Evolutionary conservation across 352 stramenopile genomes (phyloP).

Genomic region (Hyaloperonospora brassicae): DNA sequence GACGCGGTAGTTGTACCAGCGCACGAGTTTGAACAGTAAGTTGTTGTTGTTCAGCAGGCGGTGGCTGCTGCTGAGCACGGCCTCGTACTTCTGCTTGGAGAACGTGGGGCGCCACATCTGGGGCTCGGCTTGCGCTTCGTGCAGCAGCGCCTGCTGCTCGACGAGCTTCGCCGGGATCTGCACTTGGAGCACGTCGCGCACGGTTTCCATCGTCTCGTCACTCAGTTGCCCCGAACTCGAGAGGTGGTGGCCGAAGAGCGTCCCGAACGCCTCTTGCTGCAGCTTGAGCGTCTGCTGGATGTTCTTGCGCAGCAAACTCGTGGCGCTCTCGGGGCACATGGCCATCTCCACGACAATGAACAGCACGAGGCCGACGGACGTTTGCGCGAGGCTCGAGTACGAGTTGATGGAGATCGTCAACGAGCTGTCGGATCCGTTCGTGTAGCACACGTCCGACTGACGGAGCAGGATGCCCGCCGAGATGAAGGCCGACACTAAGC

Average conservation of each 20-base stretch:
- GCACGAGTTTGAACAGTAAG: conserved; percentile 67
- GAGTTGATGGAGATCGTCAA: conserved; percentile 54
- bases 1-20: conserved; percentile 69
- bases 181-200: conserved; percentile 53
- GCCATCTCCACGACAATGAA: conserved; percentile 68
- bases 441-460: conserved; percentile 50
- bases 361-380: conserved; percentile 65
- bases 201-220: conserved; percentile 41
- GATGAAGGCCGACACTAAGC: conserved; percentile 69
- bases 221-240: conserved; percentile 42
- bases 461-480: conserved; percentile 50
- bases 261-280: conserved; percentile 54
- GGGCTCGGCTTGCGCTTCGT: conserved; percentile 56
- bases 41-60: conserved; percentile 80
- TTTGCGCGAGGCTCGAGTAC: conserved; percentile 73
- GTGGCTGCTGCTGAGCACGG: conserved; percentile 47
- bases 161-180: conserved; percentile 47
- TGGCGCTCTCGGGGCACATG: conserved; percentile 63
- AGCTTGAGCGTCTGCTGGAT: conserved; percentile 65
- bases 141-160: conserved; percentile 51
- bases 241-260: conserved; percentile 66
- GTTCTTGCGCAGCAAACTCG: conserved; percentile 54
- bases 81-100: conserved; percentile 68
- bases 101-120: conserved; percentile 63
- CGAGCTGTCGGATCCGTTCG: conserved; percentile 31